Base-by-base conservation (phyloP, 805 yeast genomes). In the Yamadazyma takamatsuzukensis region DNA sequence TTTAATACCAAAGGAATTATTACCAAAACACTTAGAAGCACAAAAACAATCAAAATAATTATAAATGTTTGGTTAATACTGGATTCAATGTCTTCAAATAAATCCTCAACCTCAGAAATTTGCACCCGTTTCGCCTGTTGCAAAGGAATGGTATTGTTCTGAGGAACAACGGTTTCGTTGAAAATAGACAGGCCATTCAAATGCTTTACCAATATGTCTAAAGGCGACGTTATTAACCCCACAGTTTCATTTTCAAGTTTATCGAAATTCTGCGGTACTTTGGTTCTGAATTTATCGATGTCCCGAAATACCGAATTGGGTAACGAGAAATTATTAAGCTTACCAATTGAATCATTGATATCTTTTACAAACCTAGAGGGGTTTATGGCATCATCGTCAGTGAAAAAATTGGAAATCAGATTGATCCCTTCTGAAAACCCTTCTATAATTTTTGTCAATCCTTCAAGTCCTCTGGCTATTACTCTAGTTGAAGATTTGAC, bases 201-300 rank as follows among this genome's bases (percentile, higher is more conserved):
- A 15, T 9, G 15, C 5, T 21, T 12, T n/a, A 31, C 26, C 12
- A 37, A 27, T 12, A 28, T 23, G 14, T 15, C 13, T 15, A 42
- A 84, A 0, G 96, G 96, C 2, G 44, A 48, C 3, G 70, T 57
- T 6, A 90, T 68, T 24, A 78, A 44, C 0, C 50, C 35, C 26
- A 75, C 68, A 0, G 93, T 78, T 14, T 70, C 68, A 37, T 78
- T 74, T 48, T 78, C 72, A 3, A 86, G 79, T 6, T 70, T 68
- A 2, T 72, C 74, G 52, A 86, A 86, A 39, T 76, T 72, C n/a
- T n/a, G n/a, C 0, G 94, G 95, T 0, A 83, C 59, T 2, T 60
- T 56, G 5, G 32, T 26, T 14, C 72, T 60, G 25, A 88, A 54
- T 0, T 49, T 41, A 3, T 73, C 72, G 12, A 93, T 62, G 18